A percentile compares a stretch with the other conserved stretches of the same genome.
These are phyloP conservation scores for Noccaea caerulescens DNA, from an alignment of 345 rosid genomes.

Conservation along the genomic window DNA sequence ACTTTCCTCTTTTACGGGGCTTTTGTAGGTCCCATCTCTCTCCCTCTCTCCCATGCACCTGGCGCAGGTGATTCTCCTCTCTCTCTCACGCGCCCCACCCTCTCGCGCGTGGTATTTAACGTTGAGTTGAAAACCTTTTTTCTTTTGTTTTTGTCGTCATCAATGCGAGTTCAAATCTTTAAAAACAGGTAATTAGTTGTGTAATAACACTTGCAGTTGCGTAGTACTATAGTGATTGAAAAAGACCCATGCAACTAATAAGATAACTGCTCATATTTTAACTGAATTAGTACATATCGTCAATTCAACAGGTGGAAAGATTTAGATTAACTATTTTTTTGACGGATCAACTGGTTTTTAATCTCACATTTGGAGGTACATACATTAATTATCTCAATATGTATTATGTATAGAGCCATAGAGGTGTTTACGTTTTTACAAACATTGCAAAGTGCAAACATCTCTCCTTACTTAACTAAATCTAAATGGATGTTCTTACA, in stretches of 20 bases:
- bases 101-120: neutral
- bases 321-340: too few relatives aligned
- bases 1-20: slow-evolving; percentile 39
- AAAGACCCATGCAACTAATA: neutral
- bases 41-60: slow-evolving; percentile 42
- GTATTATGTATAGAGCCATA: too few relatives aligned
- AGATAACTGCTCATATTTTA: neutral
- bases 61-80: slow-evolving; percentile 32
- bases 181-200: too few relatives aligned
- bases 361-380: neutral
- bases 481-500: too few relatives aligned
- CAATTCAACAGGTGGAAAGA: neutral
- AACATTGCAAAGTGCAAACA: neutral
- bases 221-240: too few relatives aligned
- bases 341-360: neutral
- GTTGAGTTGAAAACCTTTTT: too few relatives aligned
- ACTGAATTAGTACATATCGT: neutral
- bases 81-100: slow-evolving; percentile 26
- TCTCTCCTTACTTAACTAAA: too few relatives aligned
- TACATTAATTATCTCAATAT: neutral
- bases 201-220: too few relatives aligned
- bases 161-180: too few relatives aligned
- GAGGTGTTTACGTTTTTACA: neutral
- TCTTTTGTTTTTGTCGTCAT: too few relatives aligned
- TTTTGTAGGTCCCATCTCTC: slow-evolving; percentile 32